Evolutionary conservation across 805 yeast species (phyloP).

Genomic region (Cyberlindnera euphorbiae): DNA sequence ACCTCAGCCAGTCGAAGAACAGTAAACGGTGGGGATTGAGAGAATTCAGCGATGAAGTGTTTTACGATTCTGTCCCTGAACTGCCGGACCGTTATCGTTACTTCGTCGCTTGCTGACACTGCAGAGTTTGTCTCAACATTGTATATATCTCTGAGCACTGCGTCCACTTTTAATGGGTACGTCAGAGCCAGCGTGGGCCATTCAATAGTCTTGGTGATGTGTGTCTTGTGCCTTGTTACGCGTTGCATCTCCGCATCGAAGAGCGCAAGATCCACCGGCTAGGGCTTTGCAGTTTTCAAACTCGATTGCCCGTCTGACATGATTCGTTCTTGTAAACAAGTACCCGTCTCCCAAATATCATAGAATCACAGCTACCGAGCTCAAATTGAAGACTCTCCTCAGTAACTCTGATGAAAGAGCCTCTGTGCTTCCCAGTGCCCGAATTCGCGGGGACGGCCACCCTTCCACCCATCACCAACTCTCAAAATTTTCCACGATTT

Average conservation of each 20-base stretch:
- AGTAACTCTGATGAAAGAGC: too few relatives aligned
- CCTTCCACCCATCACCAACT: background rate
- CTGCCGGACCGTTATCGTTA: slow-evolving; percentile 9
- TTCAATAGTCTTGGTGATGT: slow-evolving; percentile 1
- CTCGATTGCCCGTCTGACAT: too few relatives aligned
- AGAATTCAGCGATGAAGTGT: slow-evolving; percentile 9
- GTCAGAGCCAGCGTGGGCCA: slow-evolving; percentile 1
- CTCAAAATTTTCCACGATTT: background rate
- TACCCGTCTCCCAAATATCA: too few relatives aligned
- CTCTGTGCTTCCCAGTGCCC: slow-evolving; percentile 1
- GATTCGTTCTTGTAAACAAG: background rate
- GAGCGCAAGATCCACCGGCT: background rate
- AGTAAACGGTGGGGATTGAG: slow-evolving; percentile 41
- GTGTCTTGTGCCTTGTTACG: slow-evolving; percentile 4
- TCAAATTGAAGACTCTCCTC: too few relatives aligned
- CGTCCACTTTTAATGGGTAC: slow-evolving; percentile 6
- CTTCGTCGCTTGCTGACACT: background rate
- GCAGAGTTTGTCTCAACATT: background rate
- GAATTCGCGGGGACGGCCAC: background rate
- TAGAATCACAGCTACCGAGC: too few relatives aligned
- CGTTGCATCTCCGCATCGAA: slow-evolving; percentile 10
- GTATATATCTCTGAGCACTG: slow-evolving; percentile 9
- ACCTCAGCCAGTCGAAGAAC: slow-evolving; percentile 44
- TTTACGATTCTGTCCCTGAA: slow-evolving; percentile 7
- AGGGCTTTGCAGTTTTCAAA: too few relatives aligned